phyloP scores from a whole-genome alignment of 306 rosid genomes.

The Sindora glabra region DNA sequence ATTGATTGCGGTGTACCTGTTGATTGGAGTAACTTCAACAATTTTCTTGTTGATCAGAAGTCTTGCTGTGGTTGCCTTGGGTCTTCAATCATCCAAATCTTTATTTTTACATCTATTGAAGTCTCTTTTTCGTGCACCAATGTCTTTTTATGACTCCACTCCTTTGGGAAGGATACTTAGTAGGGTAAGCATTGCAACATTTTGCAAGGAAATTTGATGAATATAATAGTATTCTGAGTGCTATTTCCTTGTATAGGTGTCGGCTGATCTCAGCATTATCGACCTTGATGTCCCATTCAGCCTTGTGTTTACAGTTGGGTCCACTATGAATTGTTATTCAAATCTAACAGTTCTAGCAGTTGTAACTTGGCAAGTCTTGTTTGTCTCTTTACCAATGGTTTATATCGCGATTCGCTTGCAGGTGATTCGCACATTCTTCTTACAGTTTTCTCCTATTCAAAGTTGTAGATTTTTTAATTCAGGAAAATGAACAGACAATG shows the following conservation, averaged over 20 bases:
- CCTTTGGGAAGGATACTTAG: constrained; percentile 91
- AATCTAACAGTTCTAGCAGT: constrained; percentile 71
- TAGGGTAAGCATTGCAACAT: constrained; percentile 44
- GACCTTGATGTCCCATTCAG: constrained; percentile 68
- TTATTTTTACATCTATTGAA: constrained; percentile 59
- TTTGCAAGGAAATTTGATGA: constrained; percentile 1
- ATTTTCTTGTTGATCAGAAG: constrained; percentile 43
- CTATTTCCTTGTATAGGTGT: constrained; percentile 41
- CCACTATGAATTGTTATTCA: constrained; percentile 51
- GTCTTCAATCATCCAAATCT: constrained; percentile 67
- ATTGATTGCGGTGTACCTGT: constrained; percentile 62
- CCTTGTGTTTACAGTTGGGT: constrained; percentile 42
- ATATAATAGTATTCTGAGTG: neutral
- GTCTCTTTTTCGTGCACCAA: constrained; percentile 73
- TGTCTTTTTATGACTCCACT: constrained; percentile 94
- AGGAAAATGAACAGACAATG: too few relatives aligned
- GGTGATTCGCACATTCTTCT: constrained; percentile 31
- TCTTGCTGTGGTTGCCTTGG: constrained; percentile 41
- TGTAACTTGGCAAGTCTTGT: constrained; percentile 86
- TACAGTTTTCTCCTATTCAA: neutral
- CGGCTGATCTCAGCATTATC: constrained; percentile 74
- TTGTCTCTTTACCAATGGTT: constrained; percentile 72
- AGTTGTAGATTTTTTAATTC: too few relatives aligned
- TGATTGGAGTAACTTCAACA: constrained; percentile 55
- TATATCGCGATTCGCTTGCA: constrained; percentile 54